Conservation (phyloP, 2,329 filamentous ascomycete genomes). For the Pseudocercospora fuligena region DNA sequence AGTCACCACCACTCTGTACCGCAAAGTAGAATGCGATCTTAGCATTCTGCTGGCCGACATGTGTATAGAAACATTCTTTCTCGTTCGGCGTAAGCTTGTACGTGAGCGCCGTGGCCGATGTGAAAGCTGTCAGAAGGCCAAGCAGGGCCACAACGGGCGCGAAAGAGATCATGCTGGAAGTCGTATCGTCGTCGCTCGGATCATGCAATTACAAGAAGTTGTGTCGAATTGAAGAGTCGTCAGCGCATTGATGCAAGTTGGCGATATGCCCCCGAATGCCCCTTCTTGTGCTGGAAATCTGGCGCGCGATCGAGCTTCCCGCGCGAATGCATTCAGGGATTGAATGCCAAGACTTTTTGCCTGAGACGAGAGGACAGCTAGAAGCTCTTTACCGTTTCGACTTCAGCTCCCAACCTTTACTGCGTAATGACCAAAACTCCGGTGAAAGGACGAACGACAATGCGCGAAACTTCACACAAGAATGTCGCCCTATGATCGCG, state of each 20-base stretch:
- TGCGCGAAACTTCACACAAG: not conserved
- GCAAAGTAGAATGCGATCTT: constrained; percentile 99
- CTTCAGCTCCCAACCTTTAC: not conserved
- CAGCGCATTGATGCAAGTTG: not conserved
- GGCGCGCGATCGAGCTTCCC: constrained; percentile 1
- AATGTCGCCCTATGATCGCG: not conserved
- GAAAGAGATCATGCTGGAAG: constrained; percentile 34
- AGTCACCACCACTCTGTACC: constrained; percentile 97
- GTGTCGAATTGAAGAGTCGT: not conserved
- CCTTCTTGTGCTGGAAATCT: constrained; percentile 8
- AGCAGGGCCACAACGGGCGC: constrained; percentile 41
- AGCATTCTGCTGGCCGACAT: constrained; percentile 74
- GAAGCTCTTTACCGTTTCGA: not conserved
- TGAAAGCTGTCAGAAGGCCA: constrained; percentile 72
- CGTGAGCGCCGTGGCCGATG: constrained; percentile 87
- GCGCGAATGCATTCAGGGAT: constrained; percentile 4
- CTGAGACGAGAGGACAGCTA: not conserved
- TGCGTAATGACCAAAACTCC: not conserved
- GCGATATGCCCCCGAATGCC: constrained; percentile 7
- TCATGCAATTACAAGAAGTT: not conserved
- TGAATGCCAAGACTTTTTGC: not conserved
- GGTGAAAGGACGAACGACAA: not conserved
- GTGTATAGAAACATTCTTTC: constrained; percentile 92
- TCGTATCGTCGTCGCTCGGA: constrained; percentile 7
- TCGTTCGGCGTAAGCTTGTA: constrained; percentile 91